These are phyloP conservation scores for Cryptococcus sp. DNA, from an alignment of 1,284 basidiomycete genomes.

Conservation along the genomic window DNA sequence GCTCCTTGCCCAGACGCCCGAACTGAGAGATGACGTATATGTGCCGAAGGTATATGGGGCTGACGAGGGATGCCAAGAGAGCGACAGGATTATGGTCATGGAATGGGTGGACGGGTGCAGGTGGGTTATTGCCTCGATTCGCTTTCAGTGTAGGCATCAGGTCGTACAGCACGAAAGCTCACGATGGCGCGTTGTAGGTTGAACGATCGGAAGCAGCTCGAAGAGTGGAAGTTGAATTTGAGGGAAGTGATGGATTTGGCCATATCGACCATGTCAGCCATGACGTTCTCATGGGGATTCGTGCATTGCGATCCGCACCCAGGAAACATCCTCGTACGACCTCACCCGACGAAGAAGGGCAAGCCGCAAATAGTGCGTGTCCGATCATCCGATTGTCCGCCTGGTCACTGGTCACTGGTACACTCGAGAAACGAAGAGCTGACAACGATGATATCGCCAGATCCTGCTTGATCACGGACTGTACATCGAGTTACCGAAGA, in stretches of 20 bases:
- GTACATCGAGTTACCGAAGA: conserved; percentile 68
- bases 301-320: conserved; percentile 67
- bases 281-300: conserved; percentile 88
- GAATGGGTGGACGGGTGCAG: conserved; percentile 74
- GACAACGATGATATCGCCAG: conserved; percentile 22
- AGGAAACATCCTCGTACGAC: conserved; percentile 81
- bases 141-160: no score
- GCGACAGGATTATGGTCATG: conserved; percentile 75
- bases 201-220: conserved; percentile 62
- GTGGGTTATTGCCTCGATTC: conserved; percentile 24
- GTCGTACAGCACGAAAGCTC: no score
- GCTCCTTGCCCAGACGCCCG: conserved; percentile 57
- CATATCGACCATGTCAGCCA: conserved; percentile 70
- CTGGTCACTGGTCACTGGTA: no score
- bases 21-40: conserved; percentile 69
- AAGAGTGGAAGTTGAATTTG: conserved; percentile 54
- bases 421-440: no score
- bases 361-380: conserved; percentile 70
- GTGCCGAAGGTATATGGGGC: conserved; percentile 76
- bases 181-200: conserved; percentile 53
- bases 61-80: conserved; percentile 60
- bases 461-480: conserved; percentile 82
- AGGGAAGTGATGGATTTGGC: conserved; percentile 57
- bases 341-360: conserved; percentile 63
- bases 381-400: no score